Base-by-base conservation (phyloP, 1,139 yeast genomes). In the Pichia sp. region DNA sequence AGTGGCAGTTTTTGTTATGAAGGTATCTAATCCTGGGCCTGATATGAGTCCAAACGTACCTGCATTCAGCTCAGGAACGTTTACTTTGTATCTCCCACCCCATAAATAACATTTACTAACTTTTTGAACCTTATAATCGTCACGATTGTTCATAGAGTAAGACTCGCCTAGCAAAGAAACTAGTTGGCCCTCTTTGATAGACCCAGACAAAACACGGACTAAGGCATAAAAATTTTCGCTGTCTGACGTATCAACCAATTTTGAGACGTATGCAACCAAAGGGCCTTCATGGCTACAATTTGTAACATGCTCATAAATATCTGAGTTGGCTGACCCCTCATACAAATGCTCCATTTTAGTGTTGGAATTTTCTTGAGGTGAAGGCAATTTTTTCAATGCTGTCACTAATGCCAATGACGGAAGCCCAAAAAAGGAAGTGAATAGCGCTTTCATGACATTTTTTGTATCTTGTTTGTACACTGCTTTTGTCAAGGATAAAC, bases 31-130 rank as follows among this genome's bases (percentile, higher is more conserved):
- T 10, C 72, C 65, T 34, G 66, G 66, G 0, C 96, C 96, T 7
- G 79, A 75, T 0, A 90, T 68, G 5, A 91, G 62, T 0, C 82
- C 93, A 52, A 89, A 70, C 30, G 79, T 76, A 0, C 97, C 97
- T 1, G 78, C 77, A 4, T 76, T 72, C 0, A 85, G 82, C 23
- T 74, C 73, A 0, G 74, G 70, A 0, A 87, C 74, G 0, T 82
- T 77, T 0, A 85, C 69, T 37, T 75, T 76, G 64, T 87, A 90
- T 56, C 96, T 74, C 0, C 93, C 93, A 47, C 89, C 85, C 23
- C 88, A 77, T 1, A 89, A 60, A 60, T 74, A 83, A 12, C 90
- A 66, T 7, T 74, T 78, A 5, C 72, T 71, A 1, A 67, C 57
- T 34, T 69, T 69, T 52, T 67, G 67, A 41, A 71, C 74, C 2